Evolutionary conservation across 108 stramenopile species (phyloP).

Genomic region (Cyclotella distinguenda): DNA sequence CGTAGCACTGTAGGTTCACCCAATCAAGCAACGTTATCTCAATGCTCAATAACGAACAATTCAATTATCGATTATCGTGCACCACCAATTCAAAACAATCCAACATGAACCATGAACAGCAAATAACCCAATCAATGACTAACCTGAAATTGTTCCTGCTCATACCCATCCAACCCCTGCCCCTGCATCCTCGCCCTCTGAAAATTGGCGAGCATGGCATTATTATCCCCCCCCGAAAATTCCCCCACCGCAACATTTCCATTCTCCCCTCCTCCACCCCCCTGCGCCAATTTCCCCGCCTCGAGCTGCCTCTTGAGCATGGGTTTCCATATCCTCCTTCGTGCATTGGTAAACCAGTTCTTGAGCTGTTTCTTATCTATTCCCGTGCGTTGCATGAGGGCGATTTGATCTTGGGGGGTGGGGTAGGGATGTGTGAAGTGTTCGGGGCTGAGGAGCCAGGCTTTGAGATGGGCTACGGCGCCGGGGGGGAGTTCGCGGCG

Average conservation of each 20-base stretch:
- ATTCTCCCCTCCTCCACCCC: slow-evolving; percentile 38
- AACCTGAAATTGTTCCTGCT: slow-evolving; percentile 33
- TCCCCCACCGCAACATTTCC: slow-evolving; percentile 24
- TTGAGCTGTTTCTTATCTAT: slow-evolving; percentile 95
- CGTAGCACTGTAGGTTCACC: too few species aligned
- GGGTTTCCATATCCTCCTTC: slow-evolving; percentile 95
- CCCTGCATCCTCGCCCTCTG: slow-evolving; percentile 41
- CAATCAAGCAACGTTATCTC: too few species aligned
- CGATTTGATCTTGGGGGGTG: slow-evolving; percentile 87
- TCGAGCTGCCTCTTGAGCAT: slow-evolving; percentile 91
- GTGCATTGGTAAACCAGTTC: slow-evolving; percentile 96
- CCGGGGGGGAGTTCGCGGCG: slow-evolving; percentile 90
- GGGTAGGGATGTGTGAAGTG: slow-evolving; percentile 94
- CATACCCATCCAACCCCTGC: slow-evolving; percentile 8
- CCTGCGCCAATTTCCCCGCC: slow-evolving; percentile 74
- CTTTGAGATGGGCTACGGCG: slow-evolving; percentile 87
- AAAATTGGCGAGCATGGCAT: slow-evolving; percentile 47
- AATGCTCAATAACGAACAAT: too few species aligned
- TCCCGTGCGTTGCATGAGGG: slow-evolving; percentile 93
- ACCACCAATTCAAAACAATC: background rate
- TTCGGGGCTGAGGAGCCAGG: slow-evolving; percentile 88
- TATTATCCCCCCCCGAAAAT: slow-evolving; percentile 5
- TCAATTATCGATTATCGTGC: too few species aligned
- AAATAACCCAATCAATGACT: slow-evolving; percentile 2
- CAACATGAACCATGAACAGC: background rate